Conservation (phyloP, 176 grass and related monocot genomes). For the Carex kokanica region DNA sequence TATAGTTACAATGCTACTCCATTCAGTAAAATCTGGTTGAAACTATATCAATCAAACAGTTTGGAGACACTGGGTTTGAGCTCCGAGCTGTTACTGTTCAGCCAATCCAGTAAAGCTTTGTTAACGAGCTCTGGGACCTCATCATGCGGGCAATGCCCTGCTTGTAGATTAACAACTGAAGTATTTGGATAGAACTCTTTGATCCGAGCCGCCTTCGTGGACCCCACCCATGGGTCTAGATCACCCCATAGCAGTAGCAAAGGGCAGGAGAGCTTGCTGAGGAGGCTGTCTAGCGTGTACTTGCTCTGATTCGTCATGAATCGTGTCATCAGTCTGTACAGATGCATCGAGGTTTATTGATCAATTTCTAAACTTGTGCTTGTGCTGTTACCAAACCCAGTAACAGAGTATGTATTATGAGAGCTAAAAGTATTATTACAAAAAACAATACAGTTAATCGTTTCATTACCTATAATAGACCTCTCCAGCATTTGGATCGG, state of each 20-base stretch:
- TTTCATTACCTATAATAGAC: conserved; percentile 66
- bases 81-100: conserved; percentile 36
- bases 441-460: background rate
- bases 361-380: background rate
- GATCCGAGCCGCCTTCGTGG: conserved; percentile 60
- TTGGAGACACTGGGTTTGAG: conserved; percentile 38
- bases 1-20: background rate
- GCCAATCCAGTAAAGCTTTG: conserved; percentile 70
- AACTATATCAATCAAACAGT: conserved; percentile 30
- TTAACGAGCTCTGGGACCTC: conserved; percentile 85
- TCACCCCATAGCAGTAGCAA: conserved; percentile 91
- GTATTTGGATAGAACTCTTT: conserved; percentile 78
- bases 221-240: conserved; percentile 85
- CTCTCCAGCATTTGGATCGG: conserved; percentile 84
- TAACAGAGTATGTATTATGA: background rate
- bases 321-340: conserved; percentile 63
- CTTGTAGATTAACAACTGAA: conserved; percentile 68
- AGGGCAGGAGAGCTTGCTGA: conserved; percentile 67
- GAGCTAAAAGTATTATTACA: background rate
- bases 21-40: background rate
- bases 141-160: conserved; percentile 89
- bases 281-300: conserved; percentile 74
- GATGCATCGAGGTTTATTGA: background rate
- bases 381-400: background rate
- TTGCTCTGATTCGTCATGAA: conserved; percentile 91